Evolutionary conservation across 2,329 filamentous ascomycete species (phyloP).

Genomic region (Hymenoscyphus linearis): DNA sequence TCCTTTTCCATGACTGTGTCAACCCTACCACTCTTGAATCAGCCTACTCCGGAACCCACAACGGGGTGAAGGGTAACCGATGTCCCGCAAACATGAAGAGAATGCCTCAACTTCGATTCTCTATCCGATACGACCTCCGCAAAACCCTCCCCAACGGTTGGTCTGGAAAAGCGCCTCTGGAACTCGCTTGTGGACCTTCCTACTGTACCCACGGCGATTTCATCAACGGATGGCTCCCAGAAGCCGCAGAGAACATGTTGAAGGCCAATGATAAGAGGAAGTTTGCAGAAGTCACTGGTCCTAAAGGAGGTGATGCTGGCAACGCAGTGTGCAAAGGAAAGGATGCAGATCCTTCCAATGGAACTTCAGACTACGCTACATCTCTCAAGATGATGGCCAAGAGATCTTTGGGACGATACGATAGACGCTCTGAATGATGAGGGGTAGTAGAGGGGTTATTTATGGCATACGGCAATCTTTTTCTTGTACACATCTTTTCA

Average conservation of each 20-base stretch:
- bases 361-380: conserved; percentile 35
- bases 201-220: conserved; percentile 41
- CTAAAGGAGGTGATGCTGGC: conserved; percentile 33
- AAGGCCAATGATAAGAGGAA: neutral
- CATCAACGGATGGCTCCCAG: conserved; percentile 42
- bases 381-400: conserved; percentile 9
- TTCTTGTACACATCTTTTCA: neutral
- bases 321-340: conserved; percentile 31
- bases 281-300: conserved; percentile 23
- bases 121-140: conserved; percentile 42
- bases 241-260: conserved; percentile 39
- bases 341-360: conserved; percentile 39
- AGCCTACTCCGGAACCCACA: conserved; percentile 23
- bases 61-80: conserved; percentile 25
- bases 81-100: conserved; percentile 41
- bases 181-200: conserved; percentile 38
- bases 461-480: neutral
- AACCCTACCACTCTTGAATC: conserved; percentile 34
- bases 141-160: conserved; percentile 40
- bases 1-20: conserved; percentile 41
- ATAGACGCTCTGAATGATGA: neutral
- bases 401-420: conserved; percentile 1
- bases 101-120: conserved; percentile 44
- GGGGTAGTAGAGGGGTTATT: neutral
- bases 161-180: conserved; percentile 39